Base-by-base conservation (phyloP, 2,329 filamentous ascomycete genomes). In the Cytospora leucostoma region DNA sequence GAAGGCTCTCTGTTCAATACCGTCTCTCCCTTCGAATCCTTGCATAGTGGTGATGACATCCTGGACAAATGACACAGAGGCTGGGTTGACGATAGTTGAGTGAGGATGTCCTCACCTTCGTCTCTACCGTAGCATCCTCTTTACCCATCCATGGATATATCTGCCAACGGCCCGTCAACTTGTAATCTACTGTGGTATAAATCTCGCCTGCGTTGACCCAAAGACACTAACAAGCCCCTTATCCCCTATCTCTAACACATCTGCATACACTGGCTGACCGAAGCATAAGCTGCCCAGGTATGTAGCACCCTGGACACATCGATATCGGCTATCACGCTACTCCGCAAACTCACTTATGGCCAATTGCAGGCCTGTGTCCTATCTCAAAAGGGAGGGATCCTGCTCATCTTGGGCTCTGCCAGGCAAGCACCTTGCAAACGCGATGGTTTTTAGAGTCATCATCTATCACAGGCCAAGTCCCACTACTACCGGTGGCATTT, bases 1-100 rank as follows among this genome's bases (percentile, higher is more conserved):
- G 63, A 62, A 47, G 59, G 56, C 11, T 47, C 51, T 5, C 13
- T 38, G 15, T 40, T 37, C 19, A 49, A 21, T 10, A 59, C 51
- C 4, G 56, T 50, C n/a, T 49, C 52, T 50, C 35, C 17, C 51
- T 65, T 65, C 5, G 44, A 32, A 2, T 62, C 56, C 4, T 38
- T 40, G 19, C 49, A 56, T n/a, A 49, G 34, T 6, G 55, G n/a
- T 38, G 63, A 56, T 3, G 59, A 56, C 59, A 65, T 65, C 8
- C 12, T 62, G 2, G 38, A 33, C 8, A 6, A 17, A 17, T 19
- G 19, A 6, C 7, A 32, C 44, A 19, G 32, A 27, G 21, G 8
- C 10, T 59, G 10, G 27, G 10, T 37, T 13, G 33, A n/a, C 11
- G 27, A 32, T 2, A 1, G 12, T n/a, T 7, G 12, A 11, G 50